Evolutionary conservation across 2,329 filamentous ascomycete species (phyloP).

Genomic region (Scytalidium sp.): DNA sequence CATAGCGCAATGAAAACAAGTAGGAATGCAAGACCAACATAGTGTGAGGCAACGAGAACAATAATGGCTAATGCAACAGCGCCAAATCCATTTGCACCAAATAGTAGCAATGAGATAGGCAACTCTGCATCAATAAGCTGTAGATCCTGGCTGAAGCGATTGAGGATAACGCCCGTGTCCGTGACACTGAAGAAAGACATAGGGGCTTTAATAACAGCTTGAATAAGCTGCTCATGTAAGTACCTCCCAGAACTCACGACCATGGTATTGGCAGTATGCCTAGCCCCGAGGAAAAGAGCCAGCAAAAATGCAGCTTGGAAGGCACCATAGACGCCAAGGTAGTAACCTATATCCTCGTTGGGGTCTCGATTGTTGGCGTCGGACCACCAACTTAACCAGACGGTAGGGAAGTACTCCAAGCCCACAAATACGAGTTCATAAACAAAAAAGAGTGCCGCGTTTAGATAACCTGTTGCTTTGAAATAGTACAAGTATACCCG

Average conservation of each 20-base stretch:
- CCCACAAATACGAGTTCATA: constrained; percentile 15
- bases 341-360: constrained; percentile 10
- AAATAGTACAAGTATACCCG: constrained; percentile 16
- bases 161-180: constrained; percentile 12
- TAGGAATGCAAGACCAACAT: constrained; percentile 17
- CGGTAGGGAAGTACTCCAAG: constrained; percentile 20
- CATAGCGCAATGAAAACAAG: constrained; percentile 5
- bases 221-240: constrained; percentile 1
- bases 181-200: constrained; percentile 10
- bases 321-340: constrained; percentile 16
- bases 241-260: neutral
- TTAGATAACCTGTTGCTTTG: constrained; percentile 10
- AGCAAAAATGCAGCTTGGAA: neutral
- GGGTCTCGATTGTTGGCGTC: constrained; percentile 14
- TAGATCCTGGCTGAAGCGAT: constrained; percentile 25
- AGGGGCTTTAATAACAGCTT: constrained; percentile 8
- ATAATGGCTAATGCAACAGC: neutral
- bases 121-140: constrained; percentile 26
- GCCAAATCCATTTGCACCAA: neutral
- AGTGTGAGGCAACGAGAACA: constrained; percentile 29
- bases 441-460: constrained; percentile 14
- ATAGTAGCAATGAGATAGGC: constrained; percentile 7
- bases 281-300: neutral
- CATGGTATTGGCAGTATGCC: neutral
- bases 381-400: constrained; percentile 30